These are phyloP conservation scores for Nigrograna mackinnonii DNA, from an alignment of 2,329 filamentous ascomycete species.

Conservation along the genomic window DNA sequence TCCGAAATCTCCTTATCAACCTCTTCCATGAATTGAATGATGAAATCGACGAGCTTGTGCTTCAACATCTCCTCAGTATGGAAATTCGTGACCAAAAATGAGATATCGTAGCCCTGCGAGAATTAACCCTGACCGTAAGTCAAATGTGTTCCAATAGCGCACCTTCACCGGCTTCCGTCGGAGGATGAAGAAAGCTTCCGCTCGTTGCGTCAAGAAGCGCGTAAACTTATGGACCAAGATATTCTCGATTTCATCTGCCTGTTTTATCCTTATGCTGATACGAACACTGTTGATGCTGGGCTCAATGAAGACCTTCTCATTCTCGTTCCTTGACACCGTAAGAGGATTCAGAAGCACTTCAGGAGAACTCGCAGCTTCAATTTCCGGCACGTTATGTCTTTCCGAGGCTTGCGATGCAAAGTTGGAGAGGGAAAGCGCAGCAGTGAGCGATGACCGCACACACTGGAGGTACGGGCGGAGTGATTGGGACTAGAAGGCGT, in stretches of 20 bases:
- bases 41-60: slow-evolving; percentile 98
- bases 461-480: slow-evolving; percentile 95
- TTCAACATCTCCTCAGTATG: slow-evolving; percentile 99
- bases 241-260: slow-evolving; percentile 98
- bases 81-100: slow-evolving; percentile 97
- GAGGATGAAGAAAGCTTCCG: slow-evolving; percentile 96
- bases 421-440: slow-evolving; percentile 91
- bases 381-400: slow-evolving; percentile 96
- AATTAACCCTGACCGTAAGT: background rate
- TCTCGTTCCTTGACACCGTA: slow-evolving; percentile 91
- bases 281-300: slow-evolving; percentile 96
- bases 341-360: slow-evolving; percentile 93
- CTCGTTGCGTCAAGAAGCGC: slow-evolving; percentile 91
- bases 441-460: slow-evolving; percentile 91
- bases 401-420: slow-evolving; percentile 97
- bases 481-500: slow-evolving; percentile 77
- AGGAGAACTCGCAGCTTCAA: slow-evolving; percentile 89
- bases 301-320: slow-evolving; percentile 94
- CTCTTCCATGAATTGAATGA: slow-evolving; percentile 99
- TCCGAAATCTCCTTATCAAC: slow-evolving; percentile 99
- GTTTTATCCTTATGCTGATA: slow-evolving; percentile 98
- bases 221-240: slow-evolving; percentile 99
- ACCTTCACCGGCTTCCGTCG: slow-evolving; percentile 95
- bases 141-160: slow-evolving; percentile 33
- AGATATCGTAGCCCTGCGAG: slow-evolving; percentile 90